These are phyloP conservation scores for Rhizoctonia solani DNA, from an alignment of 1,284 basidiomycete genomes.

Conservation along the genomic window DNA sequence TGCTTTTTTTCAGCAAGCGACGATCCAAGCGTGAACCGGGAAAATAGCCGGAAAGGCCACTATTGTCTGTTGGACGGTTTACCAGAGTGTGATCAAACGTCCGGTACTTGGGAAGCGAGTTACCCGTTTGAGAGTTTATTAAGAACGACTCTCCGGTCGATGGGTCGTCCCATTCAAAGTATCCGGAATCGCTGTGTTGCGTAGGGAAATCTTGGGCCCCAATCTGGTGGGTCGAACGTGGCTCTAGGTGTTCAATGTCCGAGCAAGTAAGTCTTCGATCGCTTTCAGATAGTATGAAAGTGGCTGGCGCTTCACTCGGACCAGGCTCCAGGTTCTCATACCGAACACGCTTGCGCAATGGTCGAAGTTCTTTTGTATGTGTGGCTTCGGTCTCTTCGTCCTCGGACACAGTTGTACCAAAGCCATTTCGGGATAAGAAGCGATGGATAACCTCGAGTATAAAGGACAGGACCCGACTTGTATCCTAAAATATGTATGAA, in stretches of 20 bases:
- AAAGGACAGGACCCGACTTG: constrained; percentile 46
- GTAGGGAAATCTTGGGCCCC: not conserved
- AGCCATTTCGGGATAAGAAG: constrained; percentile 70
- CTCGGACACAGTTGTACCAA: constrained; percentile 47
- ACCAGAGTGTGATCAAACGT: not conserved
- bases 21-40: constrained; percentile 35
- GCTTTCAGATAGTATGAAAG: not conserved
- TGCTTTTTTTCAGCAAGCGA: constrained; percentile 40
- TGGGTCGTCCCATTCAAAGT: constrained; percentile 62
- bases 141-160: constrained; percentile 52
- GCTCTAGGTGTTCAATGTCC: not conserved
- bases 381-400: not conserved
- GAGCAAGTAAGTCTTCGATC: too few relatives aligned
- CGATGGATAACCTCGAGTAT: constrained; percentile 62
- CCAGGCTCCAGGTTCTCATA: too few relatives aligned
- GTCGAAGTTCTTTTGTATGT: too few relatives aligned
- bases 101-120: constrained; percentile 36
- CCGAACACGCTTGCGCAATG: constrained; percentile 1
- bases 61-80: too few relatives aligned
- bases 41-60: too few relatives aligned
- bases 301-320: not conserved
- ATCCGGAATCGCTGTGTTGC: not conserved
- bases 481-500: constrained; percentile 3
- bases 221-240: not conserved
- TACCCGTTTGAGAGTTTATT: constrained; percentile 42